Evolutionary conservation across 371 early-diverging fungal species (phyloP), one percentile per base, ranked within the genome.

Genomic region (Lichtheimia ramosa): DNA sequence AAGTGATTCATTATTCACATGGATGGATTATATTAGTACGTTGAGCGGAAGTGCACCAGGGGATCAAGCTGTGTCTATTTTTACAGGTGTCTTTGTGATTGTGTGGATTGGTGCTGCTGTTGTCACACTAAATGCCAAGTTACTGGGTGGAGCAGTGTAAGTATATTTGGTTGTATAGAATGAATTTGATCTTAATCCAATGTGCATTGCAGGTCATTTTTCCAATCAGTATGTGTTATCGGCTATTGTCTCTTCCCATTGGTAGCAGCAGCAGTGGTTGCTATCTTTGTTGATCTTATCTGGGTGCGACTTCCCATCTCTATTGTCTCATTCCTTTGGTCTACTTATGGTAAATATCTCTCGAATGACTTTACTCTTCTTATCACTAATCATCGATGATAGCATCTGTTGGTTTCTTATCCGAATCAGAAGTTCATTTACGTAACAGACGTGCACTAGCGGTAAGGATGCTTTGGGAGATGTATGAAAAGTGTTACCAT

Each of bases 161-260:
- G 82, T 76, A 43, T 28, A 23, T 13, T 18, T n/a, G 28, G 46
- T 1, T 8, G 40, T 25, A 39, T n/a, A 40, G 5, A 43, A 28
- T 2, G 53, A 2, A 20, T 20, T n/a, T 3, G 27, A 0, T 43
- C 21, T 48, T 8, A 4, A 23, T 34, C 34, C 6, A 34, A 34
- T 8, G 10, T 34, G 34, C 34, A 34, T 34, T 34, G 34, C 34
- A 46, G 46, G n/a, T 97, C 97, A 7, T 95, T 97, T 68, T 94
- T 95, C 71, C 96, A 96, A 68, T 90, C 89, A 64, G 93, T 97
- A 5, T 97, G 97, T 70, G 90, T 95, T 12, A 83, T 97, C 48
- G 96, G 96, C 3, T 97, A 97, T 77, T 97, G 97, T 74, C 73
- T 96, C 57, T 97, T 95, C 69, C 97, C 97, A 7, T 80, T 96